Base-by-base conservation (phyloP, 371 early-diverging fungal genomes). In the Mucor indicus region DNA sequence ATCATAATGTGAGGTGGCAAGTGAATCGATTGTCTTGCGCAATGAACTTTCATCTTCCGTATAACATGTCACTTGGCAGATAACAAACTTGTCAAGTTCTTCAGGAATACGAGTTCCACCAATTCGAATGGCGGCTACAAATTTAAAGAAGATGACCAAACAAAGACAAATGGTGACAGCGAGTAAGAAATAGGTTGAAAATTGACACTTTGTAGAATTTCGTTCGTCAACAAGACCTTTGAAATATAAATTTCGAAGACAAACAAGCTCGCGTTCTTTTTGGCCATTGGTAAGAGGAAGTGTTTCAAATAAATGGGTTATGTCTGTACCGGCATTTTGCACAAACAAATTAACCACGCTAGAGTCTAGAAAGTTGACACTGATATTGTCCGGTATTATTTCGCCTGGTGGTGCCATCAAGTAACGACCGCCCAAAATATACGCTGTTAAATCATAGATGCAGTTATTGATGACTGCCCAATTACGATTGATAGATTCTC, bases 151-250 rank as follows among this genome's bases (percentile, higher is more conserved):
- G 37, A 95, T 86, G 35, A 95, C 86, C 38, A 79, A 66, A 21
- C 88, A 85, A 46, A 95, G 63, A 33, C 90, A 58, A 8, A 73
- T 66, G 1, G 95, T 84, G 19, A 84, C 72, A n/a, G 73, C 81
- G 9, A 93, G 67, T 30, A 93, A 62, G 13, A 94, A 73, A 67
- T 86, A 92, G 57, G 89, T 85, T 17, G 91, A 83, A 60, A 93
- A 84, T 45, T 83, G 77, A 65, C 95, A 95, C 51, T 72, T 75
- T 29, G 75, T 57, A 7, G 85, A 79, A 41, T 83, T 77, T 48
- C 95, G 85, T 43, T 79, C 69, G 73, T 94, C 95, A 25, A 95
- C 67, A 1, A 83, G 74, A 21, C 95, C 96, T 15, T 80, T 83
- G 56, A 81, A 88, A 60, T 90, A 91, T 11, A 86, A 66, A 38